phyloP scores from a whole-genome alignment of 116 monocot species.

The Dioscorea cayenensis region DNA sequence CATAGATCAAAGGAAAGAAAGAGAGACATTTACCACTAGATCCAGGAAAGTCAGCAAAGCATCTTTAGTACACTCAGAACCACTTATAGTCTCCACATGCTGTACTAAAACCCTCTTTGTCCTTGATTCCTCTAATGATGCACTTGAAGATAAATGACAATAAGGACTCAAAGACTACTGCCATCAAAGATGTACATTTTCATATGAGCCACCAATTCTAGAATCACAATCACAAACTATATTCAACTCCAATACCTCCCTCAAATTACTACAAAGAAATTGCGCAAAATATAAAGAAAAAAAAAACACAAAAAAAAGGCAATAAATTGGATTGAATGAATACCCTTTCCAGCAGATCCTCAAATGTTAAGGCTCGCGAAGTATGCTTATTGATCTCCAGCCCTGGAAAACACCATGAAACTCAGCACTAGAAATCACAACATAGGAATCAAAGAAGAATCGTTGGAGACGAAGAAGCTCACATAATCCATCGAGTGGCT shows the following conservation, averaged over 20 bases:
- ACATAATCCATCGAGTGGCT: slow-evolving; percentile 28
- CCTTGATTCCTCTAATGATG: slow-evolving; percentile 22
- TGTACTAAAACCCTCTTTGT: slow-evolving; percentile 64
- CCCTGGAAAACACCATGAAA: slow-evolving; percentile 6
- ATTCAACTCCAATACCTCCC: too few species aligned
- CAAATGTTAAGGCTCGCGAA: slow-evolving; percentile 15
- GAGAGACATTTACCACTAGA: slow-evolving; percentile 11
- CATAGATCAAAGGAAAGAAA: neutral
- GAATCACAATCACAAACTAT: too few species aligned
- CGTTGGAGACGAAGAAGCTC: neutral
- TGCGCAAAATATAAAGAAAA: neutral
- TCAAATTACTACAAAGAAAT: too few species aligned
- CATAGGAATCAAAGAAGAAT: neutral
- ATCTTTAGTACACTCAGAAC: slow-evolving; percentile 33
- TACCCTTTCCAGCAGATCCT: slow-evolving; percentile 13
- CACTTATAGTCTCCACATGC: slow-evolving; percentile 60
- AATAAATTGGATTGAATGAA: neutral
- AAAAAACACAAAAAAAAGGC: too few species aligned
- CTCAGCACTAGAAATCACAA: neutral
- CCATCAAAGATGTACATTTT: too few species aligned
- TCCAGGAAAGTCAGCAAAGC: slow-evolving; percentile 50
- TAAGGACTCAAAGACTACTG: too few species aligned
- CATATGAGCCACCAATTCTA: too few species aligned
- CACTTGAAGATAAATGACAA: neutral
- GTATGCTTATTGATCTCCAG: slow-evolving; percentile 35